These are phyloP conservation scores for Wallacemonas sp. DNA, from an alignment of 208 protist genomes.

Conservation along the genomic window DNA sequence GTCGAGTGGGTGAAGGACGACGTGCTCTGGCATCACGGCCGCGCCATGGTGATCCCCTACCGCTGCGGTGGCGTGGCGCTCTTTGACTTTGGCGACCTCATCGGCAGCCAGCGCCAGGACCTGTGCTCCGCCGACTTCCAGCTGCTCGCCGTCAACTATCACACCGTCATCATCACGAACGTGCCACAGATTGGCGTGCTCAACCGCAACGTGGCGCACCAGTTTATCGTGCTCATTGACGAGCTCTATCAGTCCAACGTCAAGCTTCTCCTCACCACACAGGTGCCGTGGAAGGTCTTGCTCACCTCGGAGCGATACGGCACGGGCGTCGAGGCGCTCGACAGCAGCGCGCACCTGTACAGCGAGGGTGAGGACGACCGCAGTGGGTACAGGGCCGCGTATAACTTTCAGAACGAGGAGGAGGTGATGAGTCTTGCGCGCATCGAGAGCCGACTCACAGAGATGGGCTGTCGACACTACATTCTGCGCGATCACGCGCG, in stretches of 20 bases:
- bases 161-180: constrained; percentile 84
- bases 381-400: constrained; percentile 57
- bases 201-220: constrained; percentile 69
- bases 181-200: constrained; percentile 68
- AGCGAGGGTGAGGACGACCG: constrained; percentile 84
- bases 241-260: constrained; percentile 91
- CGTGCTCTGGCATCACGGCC: constrained; percentile 66
- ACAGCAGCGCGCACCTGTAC: constrained; percentile 41
- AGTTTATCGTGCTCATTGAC: constrained; percentile 88
- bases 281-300: constrained; percentile 70
- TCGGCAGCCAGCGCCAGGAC: constrained; percentile 34
- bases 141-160: constrained; percentile 64
- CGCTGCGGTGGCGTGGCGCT: constrained; percentile 69
- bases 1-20: constrained; percentile 51
- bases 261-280: constrained; percentile 80
- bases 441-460: constrained; percentile 70
- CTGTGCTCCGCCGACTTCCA: constrained; percentile 76
- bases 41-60: constrained; percentile 65
- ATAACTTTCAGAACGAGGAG: constrained; percentile 76
- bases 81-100: constrained; percentile 85
- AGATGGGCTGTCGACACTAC: constrained; percentile 80
- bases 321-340: constrained; percentile 12
- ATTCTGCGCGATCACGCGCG: constrained; percentile 65
- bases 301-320: constrained; percentile 26
- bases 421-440: constrained; percentile 78